Conservation (phyloP, 768 basidiomycete genomes). For the Leucocoprinus sp. region DNA sequence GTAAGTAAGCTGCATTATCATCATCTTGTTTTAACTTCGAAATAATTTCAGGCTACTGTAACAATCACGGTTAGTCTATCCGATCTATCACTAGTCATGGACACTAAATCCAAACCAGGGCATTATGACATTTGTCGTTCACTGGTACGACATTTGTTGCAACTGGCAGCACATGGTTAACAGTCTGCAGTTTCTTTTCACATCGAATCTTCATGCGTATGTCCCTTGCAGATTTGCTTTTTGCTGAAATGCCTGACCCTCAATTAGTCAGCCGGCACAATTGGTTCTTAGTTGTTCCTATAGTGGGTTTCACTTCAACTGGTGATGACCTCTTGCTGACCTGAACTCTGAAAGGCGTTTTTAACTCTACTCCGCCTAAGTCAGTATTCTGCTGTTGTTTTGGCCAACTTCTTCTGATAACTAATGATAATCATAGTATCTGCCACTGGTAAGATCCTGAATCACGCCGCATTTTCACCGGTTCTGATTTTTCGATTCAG, state of each 20-base stretch:
- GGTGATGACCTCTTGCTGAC: not conserved
- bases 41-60: conserved; percentile 20
- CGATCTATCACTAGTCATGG: not conserved
- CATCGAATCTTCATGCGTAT: conserved; percentile 31
- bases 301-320: conserved; percentile 19
- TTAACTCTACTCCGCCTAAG: conserved; percentile 23
- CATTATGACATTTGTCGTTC: conserved; percentile 25
- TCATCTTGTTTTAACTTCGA: not conserved
- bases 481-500: conserved; percentile 8
- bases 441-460: conserved; percentile 21
- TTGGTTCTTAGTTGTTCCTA: conserved; percentile 23
- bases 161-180: not conserved
- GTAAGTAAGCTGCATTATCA: conserved; percentile 1
- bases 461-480: not conserved
- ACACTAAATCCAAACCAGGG: conserved; percentile 13
- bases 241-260: not conserved
- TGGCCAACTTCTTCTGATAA: not conserved
- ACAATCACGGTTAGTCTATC: conserved; percentile 16
- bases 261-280: conserved; percentile 29
- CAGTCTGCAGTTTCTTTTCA: conserved; percentile 25
- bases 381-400: conserved; percentile 10
- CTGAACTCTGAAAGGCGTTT: conserved; percentile 13
- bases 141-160: conserved; percentile 15
- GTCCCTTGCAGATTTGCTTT: conserved; percentile 11
- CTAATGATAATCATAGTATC: conserved; percentile 16